Evolutionary conservation across 139 green algal species (phyloP).

Genomic region (Tetratostichococcus sp.): DNA sequence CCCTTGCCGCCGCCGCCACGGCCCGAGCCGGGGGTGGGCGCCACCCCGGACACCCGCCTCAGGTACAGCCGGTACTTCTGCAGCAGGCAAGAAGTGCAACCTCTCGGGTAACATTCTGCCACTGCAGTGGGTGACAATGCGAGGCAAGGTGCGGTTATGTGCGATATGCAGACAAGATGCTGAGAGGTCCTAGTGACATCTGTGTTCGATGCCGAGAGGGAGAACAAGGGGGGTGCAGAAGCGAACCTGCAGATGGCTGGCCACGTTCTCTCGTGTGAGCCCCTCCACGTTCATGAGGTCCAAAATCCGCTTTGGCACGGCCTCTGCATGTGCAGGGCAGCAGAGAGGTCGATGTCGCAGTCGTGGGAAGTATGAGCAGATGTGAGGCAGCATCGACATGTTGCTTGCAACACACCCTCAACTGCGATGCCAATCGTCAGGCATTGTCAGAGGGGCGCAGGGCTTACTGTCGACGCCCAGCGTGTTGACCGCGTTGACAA

Average conservation of each 20-base stretch:
- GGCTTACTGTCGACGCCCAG: slow-evolving; percentile 89
- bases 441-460: too few relatives aligned
- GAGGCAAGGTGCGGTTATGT: too few relatives aligned
- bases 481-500: slow-evolving; percentile 91
- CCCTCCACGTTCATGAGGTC: slow-evolving; percentile 93
- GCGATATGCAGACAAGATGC: too few relatives aligned
- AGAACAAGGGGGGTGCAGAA: too few relatives aligned
- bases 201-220: too few relatives aligned
- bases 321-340: slow-evolving; percentile 51
- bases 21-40: not conserved
- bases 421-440: too few relatives aligned
- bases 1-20: slow-evolving; percentile 2
- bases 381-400: too few relatives aligned
- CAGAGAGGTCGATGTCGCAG: not conserved
- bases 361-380: too few relatives aligned
- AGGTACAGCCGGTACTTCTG: slow-evolving; percentile 96
- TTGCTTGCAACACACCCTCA: too few relatives aligned
- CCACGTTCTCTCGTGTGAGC: slow-evolving; percentile 94
- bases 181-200: too few relatives aligned
- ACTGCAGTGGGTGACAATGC: too few relatives aligned
- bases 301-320: slow-evolving; percentile 96
- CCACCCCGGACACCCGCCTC: slow-evolving; percentile 61
- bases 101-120: too few relatives aligned
- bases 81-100: slow-evolving; percentile 5
- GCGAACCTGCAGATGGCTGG: slow-evolving; percentile 74